These are phyloP conservation scores for Trametes hirsuta DNA, from an alignment of 1,284 basidiomycete genomes.

Conservation along the genomic window DNA sequence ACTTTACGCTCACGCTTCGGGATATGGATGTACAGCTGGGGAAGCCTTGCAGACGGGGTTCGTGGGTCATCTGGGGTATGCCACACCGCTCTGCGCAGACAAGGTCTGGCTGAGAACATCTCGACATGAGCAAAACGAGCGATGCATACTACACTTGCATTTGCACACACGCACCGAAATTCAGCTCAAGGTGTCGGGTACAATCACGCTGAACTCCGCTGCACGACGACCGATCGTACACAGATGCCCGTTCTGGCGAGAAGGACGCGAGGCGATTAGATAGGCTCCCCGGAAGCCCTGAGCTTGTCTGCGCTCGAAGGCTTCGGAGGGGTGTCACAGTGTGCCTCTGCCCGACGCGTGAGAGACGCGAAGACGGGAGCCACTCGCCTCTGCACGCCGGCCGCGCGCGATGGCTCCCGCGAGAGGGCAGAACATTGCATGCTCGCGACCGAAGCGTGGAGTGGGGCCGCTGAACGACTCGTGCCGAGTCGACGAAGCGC, in stretches of 20 bases:
- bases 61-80: no score
- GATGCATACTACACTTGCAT: no score
- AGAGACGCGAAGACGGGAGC: neutral
- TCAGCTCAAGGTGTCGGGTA: no score
- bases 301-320: conserved; percentile 1
- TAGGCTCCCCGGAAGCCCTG: conserved; percentile 1
- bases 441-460: neutral
- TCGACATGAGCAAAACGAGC: no score
- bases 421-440: neutral
- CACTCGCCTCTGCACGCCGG: no score
- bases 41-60: neutral
- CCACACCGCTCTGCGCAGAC: no score
- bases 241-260: neutral
- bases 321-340: neutral
- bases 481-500: conserved; percentile 13
- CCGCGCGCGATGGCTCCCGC: neutral
- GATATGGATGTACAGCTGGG: neutral
- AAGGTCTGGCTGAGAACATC: no score
- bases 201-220: no score
- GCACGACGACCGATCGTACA: no score
- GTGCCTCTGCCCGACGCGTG: neutral
- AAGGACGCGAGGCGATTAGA: neutral
- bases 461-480: conserved; percentile 1
- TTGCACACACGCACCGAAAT: no score
- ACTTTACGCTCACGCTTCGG: neutral